Conservation (phyloP, 2,329 filamentous ascomycete genomes). For the Nannizziopsis arthrosporioides region DNA sequence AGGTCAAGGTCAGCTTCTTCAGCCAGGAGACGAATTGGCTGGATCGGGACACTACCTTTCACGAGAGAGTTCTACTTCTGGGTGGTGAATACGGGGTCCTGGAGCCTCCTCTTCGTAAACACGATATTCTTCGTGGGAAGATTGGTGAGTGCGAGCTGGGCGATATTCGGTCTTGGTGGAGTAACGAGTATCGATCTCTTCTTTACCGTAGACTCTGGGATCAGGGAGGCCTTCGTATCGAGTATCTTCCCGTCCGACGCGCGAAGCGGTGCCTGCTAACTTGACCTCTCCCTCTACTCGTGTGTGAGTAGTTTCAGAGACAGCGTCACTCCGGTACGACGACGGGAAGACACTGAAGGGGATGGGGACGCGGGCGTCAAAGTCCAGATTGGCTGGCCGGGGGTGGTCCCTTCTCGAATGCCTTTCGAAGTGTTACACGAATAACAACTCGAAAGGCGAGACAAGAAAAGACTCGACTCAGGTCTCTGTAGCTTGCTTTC, state of each 20-base stretch:
- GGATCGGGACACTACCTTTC: constrained; percentile 37
- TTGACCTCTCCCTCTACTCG: constrained; percentile 86
- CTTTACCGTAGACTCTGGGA: constrained; percentile 58
- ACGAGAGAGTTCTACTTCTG: constrained; percentile 41
- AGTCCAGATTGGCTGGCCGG: constrained; percentile 97
- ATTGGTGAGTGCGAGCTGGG: constrained; percentile 10
- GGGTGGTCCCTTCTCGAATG: constrained; percentile 60
- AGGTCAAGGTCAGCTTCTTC: constrained; percentile 10
- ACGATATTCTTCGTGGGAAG: constrained; percentile 7
- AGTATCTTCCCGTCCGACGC: constrained; percentile 98
- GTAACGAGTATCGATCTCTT: constrained; percentile 80
- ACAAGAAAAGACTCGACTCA: constrained; percentile 37
- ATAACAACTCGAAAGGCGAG: constrained; percentile 38
- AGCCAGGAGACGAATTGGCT: not conserved
- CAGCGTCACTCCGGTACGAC: constrained; percentile 73
- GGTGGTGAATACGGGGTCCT: constrained; percentile 29
- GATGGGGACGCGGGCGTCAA: constrained; percentile 98
- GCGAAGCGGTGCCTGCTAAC: constrained; percentile 56
- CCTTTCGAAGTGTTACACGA: constrained; percentile 34
- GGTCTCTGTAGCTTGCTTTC: constrained; percentile 22
- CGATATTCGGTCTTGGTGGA: constrained; percentile 43
- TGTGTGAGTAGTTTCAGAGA: constrained; percentile 54
- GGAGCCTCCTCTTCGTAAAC: constrained; percentile 31
- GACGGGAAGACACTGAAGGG: constrained; percentile 99
- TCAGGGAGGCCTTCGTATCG: constrained; percentile 56